A percentile compares a stretch with the other conserved stretches of the same genome.
Conservation (phyloP, 2,329 filamentous ascomycete species). For the Pyrenophora seminiperda region DNA sequence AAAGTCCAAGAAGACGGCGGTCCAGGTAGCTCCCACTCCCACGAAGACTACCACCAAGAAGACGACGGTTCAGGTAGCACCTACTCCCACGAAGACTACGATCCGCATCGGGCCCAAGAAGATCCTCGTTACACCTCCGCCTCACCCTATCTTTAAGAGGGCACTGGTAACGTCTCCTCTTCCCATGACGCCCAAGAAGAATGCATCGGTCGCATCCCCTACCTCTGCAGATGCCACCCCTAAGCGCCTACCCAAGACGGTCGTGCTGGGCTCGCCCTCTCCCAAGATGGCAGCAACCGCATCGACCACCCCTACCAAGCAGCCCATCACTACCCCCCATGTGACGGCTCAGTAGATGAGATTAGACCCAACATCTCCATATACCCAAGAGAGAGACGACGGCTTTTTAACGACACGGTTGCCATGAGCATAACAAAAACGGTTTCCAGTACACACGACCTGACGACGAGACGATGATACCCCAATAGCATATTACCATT, state of each 20-base stretch:
- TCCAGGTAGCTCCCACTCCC: not conserved
- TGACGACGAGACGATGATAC: slow-evolving; percentile 26
- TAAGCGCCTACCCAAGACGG: too few species aligned
- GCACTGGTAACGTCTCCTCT: too few species aligned
- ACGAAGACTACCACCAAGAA: too few species aligned
- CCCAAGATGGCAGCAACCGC: not conserved
- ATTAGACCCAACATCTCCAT: not conserved
- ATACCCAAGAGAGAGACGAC: not conserved
- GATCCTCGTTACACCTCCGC: not conserved
- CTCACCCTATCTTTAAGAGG: not conserved
- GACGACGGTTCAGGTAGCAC: not conserved
- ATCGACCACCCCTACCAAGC: not conserved
- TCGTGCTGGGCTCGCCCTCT: not conserved
- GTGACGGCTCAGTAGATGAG: slow-evolving; percentile 9
- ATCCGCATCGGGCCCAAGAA: too few species aligned
- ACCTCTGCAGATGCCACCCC: slow-evolving; percentile 1
- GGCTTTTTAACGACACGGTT: slow-evolving; percentile 21
- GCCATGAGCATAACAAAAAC: too few species aligned
- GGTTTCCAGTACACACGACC: too few species aligned
- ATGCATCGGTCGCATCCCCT: too few species aligned
- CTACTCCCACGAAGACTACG: not conserved
- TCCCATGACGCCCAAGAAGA: too few species aligned
- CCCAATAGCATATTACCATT: slow-evolving; percentile 30
- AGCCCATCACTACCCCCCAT: slow-evolving; percentile 12
- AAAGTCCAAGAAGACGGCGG: slow-evolving; percentile 3